Conservation (phyloP, 495 filamentous ascomycete genomes). For the Aspergillus steynii region DNA sequence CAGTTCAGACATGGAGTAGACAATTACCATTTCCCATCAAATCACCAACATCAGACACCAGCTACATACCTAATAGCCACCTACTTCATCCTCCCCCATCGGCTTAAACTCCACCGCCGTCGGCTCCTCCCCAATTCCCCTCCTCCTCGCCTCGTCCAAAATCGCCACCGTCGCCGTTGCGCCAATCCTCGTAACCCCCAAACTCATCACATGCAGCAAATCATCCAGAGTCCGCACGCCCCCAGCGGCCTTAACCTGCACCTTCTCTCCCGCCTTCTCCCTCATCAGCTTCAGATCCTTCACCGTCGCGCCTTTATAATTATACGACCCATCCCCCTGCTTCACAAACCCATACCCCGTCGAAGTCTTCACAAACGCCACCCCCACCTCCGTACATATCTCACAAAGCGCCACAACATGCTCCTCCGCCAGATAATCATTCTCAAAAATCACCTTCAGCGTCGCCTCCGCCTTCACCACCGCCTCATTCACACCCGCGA, state of each 20-base stretch:
- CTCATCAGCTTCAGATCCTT: slow-evolving; percentile 55
- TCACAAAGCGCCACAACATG: slow-evolving; percentile 50
- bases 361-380: slow-evolving; percentile 60
- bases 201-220: slow-evolving; percentile 35
- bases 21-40: no score
- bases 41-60: no score
- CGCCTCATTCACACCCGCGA: slow-evolving; percentile 46
- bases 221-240: slow-evolving; percentile 45
- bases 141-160: slow-evolving; percentile 50
- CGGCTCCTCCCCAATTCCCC: slow-evolving; percentile 48
- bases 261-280: slow-evolving; percentile 37
- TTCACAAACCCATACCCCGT: slow-evolving; percentile 61
- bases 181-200: slow-evolving; percentile 49
- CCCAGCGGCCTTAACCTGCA: slow-evolving; percentile 59
- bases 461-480: slow-evolving; percentile 41
- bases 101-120: slow-evolving; percentile 27
- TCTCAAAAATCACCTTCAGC: slow-evolving; percentile 62
- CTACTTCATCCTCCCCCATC: slow-evolving; percentile 24
- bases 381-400: slow-evolving; percentile 48
- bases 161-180: slow-evolving; percentile 55
- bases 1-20: no score
- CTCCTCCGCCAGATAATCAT: slow-evolving; percentile 48
- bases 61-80: slow-evolving; percentile 20
- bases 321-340: slow-evolving; percentile 47
- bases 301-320: slow-evolving; percentile 52